Percentiles rank a stretch among this genome's conserved stretches.
These are phyloP conservation scores for Aspergillus egyptiacus DNA, from an alignment of 495 filamentous ascomycete genomes.

Conservation along the genomic window DNA sequence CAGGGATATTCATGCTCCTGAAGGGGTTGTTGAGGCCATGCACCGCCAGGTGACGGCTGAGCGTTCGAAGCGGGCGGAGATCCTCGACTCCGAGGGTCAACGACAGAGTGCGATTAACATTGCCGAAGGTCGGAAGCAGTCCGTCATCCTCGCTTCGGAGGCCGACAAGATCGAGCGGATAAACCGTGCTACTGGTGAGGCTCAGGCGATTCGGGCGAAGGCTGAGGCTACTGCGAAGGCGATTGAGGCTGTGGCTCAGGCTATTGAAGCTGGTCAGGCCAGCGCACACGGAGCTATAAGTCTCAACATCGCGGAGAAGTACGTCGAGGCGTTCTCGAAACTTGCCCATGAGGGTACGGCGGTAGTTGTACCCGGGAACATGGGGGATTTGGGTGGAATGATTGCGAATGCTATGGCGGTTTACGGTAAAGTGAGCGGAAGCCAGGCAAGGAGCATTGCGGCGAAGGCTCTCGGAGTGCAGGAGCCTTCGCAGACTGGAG, in stretches of 20 bases:
- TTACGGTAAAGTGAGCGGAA: slow-evolving; percentile 85
- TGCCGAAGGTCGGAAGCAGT: slow-evolving; percentile 93
- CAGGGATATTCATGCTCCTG: slow-evolving; percentile 93
- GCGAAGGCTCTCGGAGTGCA: slow-evolving; percentile 41
- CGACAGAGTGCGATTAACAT: slow-evolving; percentile 97
- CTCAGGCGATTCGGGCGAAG: slow-evolving; percentile 82
- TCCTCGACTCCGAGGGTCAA: slow-evolving; percentile 92
- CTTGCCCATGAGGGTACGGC: slow-evolving; percentile 91
- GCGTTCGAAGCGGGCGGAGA: slow-evolving; percentile 93
- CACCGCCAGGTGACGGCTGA: slow-evolving; percentile 96
- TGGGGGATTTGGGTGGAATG: slow-evolving; percentile 96
- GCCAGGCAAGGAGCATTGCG: slow-evolving; percentile 66
- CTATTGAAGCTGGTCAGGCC: slow-evolving; percentile 63
- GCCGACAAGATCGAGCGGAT: slow-evolving; percentile 86
- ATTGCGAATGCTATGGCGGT: slow-evolving; percentile 94
- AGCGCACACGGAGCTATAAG: slow-evolving; percentile 76
- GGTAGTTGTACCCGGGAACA: slow-evolving; percentile 91
- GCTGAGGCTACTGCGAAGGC: slow-evolving; percentile 82
- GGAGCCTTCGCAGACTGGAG: slow-evolving; percentile 2
- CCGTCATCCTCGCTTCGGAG: slow-evolving; percentile 90
- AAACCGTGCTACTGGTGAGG: slow-evolving; percentile 85
- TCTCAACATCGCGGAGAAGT: slow-evolving; percentile 90
- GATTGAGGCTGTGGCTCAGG: slow-evolving; percentile 74
- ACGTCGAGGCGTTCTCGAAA: slow-evolving; percentile 89
- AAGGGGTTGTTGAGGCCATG: slow-evolving; percentile 91